Evolutionary conservation across 2,329 filamentous ascomycete species (phyloP), one percentile per base, ranked within the genome.

Genomic region (Calonectria honghensis): DNA sequence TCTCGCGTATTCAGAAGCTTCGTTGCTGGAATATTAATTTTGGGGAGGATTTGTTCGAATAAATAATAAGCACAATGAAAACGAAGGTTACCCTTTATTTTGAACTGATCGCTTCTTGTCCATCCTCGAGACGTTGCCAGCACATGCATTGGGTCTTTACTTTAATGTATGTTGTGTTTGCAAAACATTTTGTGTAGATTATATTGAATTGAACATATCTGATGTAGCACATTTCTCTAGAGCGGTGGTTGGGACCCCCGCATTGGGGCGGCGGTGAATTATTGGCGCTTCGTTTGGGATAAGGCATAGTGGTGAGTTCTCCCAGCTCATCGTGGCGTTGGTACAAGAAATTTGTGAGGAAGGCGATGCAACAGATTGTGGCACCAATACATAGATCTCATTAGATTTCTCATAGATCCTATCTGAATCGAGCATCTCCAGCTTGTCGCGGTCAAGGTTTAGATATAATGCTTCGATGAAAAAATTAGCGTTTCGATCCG

Each of bases 91-190:
- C 50, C 31, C 20, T 63, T 31, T 16, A 16, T 52, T 54, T 32
- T 39, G 6, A 3, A 7, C 2, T 14, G 32, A 14, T 24, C 9
- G 39, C 11, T 20, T 39, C 18, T 57, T 68, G 5, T 27, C 50
- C 10, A 35, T 27, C 32, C 48, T 59, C 3, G 39, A 59, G 1
- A 73, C 67, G 10, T 20, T 70, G 32, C 72, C 66, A 66, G 59
- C 61, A 3, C 31, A 66, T 50, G 11, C 66, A 73, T n/a, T 73
- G 32, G 24, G 61, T 59, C 14, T 59, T 16, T 3, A 69, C 16
- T 10, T 73, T 66, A 39, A 73, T 57, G 14, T 69, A 73, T 20
- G 13, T 41, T 9, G 71, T 66, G 16, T 50, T 65, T 6, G 51
- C 10, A 24, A 24, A 24, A 31, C 71, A 69, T 31, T 11, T 57